Percentiles rank a stretch among this genome's conserved stretches.
Evolutionary conservation across 176 grass and related monocot species (phyloP).

Genomic region (Rhipidocladum racemiflorum): DNA sequence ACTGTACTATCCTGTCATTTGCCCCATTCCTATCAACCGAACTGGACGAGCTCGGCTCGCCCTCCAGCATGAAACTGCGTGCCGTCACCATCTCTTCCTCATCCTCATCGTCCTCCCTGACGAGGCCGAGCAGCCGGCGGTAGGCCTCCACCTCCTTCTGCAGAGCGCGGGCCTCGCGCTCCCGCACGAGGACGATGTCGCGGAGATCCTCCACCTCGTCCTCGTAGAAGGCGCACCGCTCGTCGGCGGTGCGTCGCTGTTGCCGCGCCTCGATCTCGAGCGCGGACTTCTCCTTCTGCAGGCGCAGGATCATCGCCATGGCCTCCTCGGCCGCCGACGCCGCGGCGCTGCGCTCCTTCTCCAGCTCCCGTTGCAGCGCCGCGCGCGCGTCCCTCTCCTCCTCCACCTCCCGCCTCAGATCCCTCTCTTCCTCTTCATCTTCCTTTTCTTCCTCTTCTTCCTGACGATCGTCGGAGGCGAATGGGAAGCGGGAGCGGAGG

Average conservation of each 20-base stretch:
- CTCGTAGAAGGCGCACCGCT: constrained; percentile 70
- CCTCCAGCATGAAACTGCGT: neutral
- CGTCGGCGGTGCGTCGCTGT: constrained; percentile 57
- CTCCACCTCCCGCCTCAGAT: constrained; percentile 41
- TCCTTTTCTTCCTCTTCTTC: neutral
- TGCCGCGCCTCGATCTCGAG: constrained; percentile 75
- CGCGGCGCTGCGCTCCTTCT: constrained; percentile 83
- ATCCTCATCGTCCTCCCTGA: neutral
- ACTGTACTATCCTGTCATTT: neutral
- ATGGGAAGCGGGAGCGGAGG: constrained; percentile 50
- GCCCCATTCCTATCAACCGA: neutral
- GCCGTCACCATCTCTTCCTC: constrained; percentile 36
- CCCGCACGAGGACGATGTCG: constrained; percentile 74
- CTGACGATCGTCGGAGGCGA: neutral
- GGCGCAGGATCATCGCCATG: constrained; percentile 94
- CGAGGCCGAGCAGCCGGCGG: constrained; percentile 43
- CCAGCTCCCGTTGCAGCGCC: constrained; percentile 62
- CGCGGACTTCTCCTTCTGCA: constrained; percentile 85
- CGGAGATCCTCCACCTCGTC: constrained; percentile 76
- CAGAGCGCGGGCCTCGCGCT: constrained; percentile 56
- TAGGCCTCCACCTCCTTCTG: constrained; percentile 73
- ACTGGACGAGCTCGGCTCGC: constrained; percentile 35
- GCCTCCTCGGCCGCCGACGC: constrained; percentile 79
- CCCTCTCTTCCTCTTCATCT: neutral
- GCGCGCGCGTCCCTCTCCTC: constrained; percentile 29